Evolutionary conservation across 2,329 filamentous ascomycete genomes (phyloP), one percentile per base, ranked within the genome.

Genomic region (Colletotrichum kahawae): DNA sequence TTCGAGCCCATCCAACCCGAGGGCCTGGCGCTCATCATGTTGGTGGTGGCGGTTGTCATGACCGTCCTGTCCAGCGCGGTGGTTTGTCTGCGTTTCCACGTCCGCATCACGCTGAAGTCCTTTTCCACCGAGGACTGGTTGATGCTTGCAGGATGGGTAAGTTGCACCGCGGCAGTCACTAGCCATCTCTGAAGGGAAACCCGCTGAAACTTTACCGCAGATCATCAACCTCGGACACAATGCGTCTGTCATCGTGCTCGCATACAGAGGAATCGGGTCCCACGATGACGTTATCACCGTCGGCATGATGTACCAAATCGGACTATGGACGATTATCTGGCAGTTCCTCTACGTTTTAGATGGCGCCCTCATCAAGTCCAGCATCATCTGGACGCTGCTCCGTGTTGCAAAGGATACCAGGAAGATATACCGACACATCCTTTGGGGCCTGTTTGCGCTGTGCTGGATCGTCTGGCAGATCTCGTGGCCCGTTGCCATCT

Each of bases 291-390:
- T 34, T 62, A 14, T 18, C 60, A 24, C 27, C 34, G 24, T 29
- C 16, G 60, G 60, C 24, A 43, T 27, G 34, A 24, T 34, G 31
- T 62, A 34, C 16, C 29, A 62, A 2, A 62, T 34, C 33, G 31
- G 59, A 14, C 13, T 62, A 12, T 62, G 59, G 29, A 60, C 57
- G 21, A 34, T 76, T 27, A 51, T 78, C 13, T 78, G 77, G 77
- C 77, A 78, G 59, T 48, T 70, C n/a, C 43, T 21, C 43, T 51
- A 51, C n/a, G 43, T 51, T 10, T n/a, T 51, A 10, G 43, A 51
- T 6, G 43, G 43, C 18, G 43, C 43, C n/a, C 43, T 51, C 5
- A 51, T 51, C 43, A 51, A 51, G 43, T 51, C 43, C 4, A 51
- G 43, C n/a, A 51, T 51, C 2, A 51, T 51, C n/a, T 51, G 43